Percentiles rank a stretch among this genome's conserved stretches.
Conservation (phyloP, 805 yeast species). For the Kluyveromyces starmeri region DNA sequence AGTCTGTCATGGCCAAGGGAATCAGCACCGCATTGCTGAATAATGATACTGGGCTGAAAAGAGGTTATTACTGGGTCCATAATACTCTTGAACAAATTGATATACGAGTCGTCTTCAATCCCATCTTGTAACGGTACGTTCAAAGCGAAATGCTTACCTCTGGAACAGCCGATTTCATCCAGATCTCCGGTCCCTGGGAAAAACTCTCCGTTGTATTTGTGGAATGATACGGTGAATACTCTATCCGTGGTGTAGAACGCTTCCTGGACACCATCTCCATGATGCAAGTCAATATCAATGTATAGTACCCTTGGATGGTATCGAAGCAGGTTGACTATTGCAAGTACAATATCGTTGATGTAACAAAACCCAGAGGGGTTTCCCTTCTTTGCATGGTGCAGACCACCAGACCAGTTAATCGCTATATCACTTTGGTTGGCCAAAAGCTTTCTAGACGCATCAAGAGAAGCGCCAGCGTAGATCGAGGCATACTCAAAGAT, state of each 20-base stretch:
- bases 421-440: conserved; percentile 89
- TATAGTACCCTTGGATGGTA: conserved; percentile 90
- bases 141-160: conserved; percentile 79
- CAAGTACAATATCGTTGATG: conserved; percentile 86
- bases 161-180: conserved; percentile 81
- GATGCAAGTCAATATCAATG: conserved; percentile 91
- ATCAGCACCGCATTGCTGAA: conserved; percentile 96
- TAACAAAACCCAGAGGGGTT: conserved; percentile 96
- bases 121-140: conserved; percentile 94
- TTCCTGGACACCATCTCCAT: conserved; percentile 97
- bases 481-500: conserved; percentile 82
- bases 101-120: conserved; percentile 84
- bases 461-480: conserved; percentile 90
- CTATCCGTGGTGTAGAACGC: conserved; percentile 92
- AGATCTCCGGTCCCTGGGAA: conserved; percentile 96
- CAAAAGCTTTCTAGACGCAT: conserved; percentile 79
- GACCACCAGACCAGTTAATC: conserved; percentile 92
- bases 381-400: conserved; percentile 91
- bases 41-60: conserved; percentile 89
- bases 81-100: conserved; percentile 66
- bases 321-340: conserved; percentile 73
- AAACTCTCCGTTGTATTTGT: conserved; percentile 85
- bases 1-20: conserved; percentile 87
- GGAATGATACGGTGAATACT: conserved; percentile 94
- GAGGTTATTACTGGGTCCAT: conserved; percentile 85